Conservation (phyloP, 495 filamentous ascomycete species). For the Penicillium malachiteum region DNA sequence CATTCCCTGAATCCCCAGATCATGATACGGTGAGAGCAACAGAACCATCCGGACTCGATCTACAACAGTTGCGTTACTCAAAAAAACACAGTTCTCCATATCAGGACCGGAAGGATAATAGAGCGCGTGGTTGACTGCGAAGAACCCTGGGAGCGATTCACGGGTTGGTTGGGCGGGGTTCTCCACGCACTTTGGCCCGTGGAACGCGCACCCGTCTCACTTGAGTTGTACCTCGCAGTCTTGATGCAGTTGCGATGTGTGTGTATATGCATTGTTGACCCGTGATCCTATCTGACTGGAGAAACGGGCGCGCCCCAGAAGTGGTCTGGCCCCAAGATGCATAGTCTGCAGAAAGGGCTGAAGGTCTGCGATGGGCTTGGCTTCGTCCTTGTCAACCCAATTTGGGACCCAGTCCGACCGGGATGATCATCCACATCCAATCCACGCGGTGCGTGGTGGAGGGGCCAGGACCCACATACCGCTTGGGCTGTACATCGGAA, state of each 20-base stretch:
- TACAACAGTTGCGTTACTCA: conserved; percentile 11
- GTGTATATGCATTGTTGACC: conserved; percentile 8
- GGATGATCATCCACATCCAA: conserved; percentile 15
- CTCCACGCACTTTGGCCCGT: conserved; percentile 1
- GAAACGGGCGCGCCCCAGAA: not conserved
- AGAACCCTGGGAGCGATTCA: conserved; percentile 4
- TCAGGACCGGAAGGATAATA: not conserved
- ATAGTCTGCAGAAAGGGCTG: not conserved
- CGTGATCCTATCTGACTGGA: conserved; percentile 2
- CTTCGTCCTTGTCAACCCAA: conserved; percentile 12
- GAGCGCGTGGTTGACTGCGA: not conserved
- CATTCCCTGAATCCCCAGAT: not conserved
- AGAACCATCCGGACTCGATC: not conserved
- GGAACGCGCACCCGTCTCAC: conserved; percentile 4
- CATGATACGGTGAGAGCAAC: not conserved
- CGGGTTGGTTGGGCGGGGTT: not conserved
- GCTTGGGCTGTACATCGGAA: conserved; percentile 24
- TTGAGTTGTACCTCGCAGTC: conserved; percentile 18
- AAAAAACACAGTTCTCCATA: not conserved
- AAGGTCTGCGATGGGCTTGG: not conserved
- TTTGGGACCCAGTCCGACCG: conserved; percentile 16
- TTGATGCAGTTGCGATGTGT: conserved; percentile 6
- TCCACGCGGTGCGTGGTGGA: conserved; percentile 11
- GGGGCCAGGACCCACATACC: conserved; percentile 24
- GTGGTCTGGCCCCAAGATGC: conserved; percentile 2